phyloP scores from a whole-genome alignment of 2,329 filamentous ascomycete species.

The Akanthomyces dipterigenus region DNA sequence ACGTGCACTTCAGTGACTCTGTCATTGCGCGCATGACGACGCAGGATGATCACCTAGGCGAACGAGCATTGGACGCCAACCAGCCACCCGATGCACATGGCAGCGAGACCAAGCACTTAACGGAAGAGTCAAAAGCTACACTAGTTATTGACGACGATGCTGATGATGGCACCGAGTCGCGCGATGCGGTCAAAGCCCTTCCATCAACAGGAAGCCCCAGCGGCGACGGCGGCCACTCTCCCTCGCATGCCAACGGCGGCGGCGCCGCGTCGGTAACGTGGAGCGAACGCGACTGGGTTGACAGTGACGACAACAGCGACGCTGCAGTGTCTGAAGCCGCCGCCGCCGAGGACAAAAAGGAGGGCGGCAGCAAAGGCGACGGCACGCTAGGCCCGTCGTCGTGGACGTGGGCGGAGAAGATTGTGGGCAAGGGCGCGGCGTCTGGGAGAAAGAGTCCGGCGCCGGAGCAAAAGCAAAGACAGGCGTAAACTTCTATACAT shows the following conservation, averaged over 20 bases:
- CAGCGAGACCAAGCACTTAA: conserved; percentile 48
- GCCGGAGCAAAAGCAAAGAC: background rate
- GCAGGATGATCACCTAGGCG: conserved; percentile 57
- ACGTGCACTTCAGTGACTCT: conserved; percentile 85
- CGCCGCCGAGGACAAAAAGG: background rate
- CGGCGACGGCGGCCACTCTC: conserved; percentile 3
- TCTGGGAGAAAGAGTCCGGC: conserved; percentile 22
- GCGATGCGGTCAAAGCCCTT: conserved; percentile 41
- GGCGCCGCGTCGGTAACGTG: conserved; percentile 44
- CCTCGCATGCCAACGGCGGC: conserved; percentile 12
- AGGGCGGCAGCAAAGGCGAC: conserved; percentile 3
- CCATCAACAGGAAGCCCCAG: conserved; percentile 23
- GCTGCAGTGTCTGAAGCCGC: conserved; percentile 11
- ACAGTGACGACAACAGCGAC: conserved; percentile 41
- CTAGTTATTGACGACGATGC: background rate
- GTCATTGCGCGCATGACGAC: conserved; percentile 55
- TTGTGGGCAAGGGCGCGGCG: conserved; percentile 37
- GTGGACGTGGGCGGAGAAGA: conserved; percentile 51
- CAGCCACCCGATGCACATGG: conserved; percentile 56
- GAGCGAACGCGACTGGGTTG: conserved; percentile 60
- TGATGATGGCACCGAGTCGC: conserved; percentile 24
- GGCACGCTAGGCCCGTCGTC: conserved; percentile 11
- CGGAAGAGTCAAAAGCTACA: background rate
- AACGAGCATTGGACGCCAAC: conserved; percentile 58
- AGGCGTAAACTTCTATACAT: background rate